Conservation (phyloP, 768 basidiomycete genomes). For the Cystofilobasidium ferigula region DNA sequence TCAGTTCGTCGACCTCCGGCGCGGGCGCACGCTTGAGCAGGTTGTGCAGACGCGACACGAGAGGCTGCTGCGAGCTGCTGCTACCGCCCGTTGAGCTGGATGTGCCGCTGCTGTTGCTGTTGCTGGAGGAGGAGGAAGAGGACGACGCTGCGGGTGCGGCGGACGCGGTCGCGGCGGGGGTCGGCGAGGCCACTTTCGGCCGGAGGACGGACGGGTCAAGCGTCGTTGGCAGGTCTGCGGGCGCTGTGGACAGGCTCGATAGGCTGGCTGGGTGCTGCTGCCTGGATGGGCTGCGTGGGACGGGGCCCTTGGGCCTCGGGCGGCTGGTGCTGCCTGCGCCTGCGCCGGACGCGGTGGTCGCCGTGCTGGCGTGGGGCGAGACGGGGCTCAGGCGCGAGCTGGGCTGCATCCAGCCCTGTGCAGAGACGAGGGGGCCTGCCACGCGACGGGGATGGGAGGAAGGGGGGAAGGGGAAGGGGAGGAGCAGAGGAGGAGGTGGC, state of each 20-base stretch:
- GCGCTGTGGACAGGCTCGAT: not conserved
- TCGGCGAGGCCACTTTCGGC: not conserved
- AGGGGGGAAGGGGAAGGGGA: too few species aligned
- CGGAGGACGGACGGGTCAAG: slow-evolving; percentile 1
- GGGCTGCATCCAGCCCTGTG: too few species aligned
- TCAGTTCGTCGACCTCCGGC: not conserved
- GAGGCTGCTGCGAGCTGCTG: not conserved
- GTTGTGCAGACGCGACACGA: not conserved
- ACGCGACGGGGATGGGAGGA: too few species aligned
- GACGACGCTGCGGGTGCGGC: not conserved
- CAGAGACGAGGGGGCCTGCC: too few species aligned
- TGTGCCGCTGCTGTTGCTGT: not conserved
- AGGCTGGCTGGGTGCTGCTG: not conserved
- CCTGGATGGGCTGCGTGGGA: not conserved
- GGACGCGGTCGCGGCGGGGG: not conserved
- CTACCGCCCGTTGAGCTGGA: not conserved
- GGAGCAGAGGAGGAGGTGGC: too few species aligned
- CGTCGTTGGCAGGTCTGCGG: not conserved
- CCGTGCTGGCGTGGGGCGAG: not conserved
- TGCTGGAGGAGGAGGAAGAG: not conserved
- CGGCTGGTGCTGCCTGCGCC: not conserved
- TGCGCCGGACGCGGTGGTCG: not conserved
- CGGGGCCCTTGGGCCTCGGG: not conserved
- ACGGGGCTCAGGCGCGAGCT: too few species aligned
- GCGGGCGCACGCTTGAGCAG: not conserved